Evolutionary conservation across 139 green algal genomes (phyloP), one percentile per base, ranked within the genome.

Genomic region (Asterochloris sp.): DNA sequence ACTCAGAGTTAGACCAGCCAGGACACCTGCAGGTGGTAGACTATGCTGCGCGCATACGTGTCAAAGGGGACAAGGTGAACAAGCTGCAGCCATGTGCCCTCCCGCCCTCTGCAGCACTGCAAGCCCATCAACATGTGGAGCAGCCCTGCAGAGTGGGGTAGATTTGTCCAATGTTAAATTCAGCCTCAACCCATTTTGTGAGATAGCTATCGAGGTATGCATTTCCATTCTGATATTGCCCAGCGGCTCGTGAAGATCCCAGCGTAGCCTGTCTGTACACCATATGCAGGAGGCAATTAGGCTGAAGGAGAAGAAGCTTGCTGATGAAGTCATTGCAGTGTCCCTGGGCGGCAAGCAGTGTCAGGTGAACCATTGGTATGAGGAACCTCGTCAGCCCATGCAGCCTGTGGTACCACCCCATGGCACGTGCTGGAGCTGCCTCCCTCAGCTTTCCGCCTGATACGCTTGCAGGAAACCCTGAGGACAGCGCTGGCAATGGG

Each of bases 181-280:
- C 90, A 92, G 86, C 81, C 97, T 98, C 91, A 99, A 98, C 83
- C 96, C 96, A 0, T 98, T 99, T 74, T 98, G 96, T 82, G 96
- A 98, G 81, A 98, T 99, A 76, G 95, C 95, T 17, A 82, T 98
- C 0, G 95, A 98, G 91, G 92, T 96, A 62, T 1, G 10, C 29
- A 14, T 23, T 13, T n/a, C 28, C 11, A 68, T 78, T 13, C 26
- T n/a, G 14, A 21, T n/a, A 26, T 13, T 62, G 78, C 76, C 17
- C 14, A 77, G 63, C 62, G 68, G 13, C 14, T 12, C 47, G 76
- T 62, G 15, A 26, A 13, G 28, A 26, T 11, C 13, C 29, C 71
- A 60, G n/a, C 10, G 19, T 16, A 9, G 1, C n/a, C 14, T 38
- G 1, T 76, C 71, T 60, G 23, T 4, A 76, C 23, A 6, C 19